Conservation (phyloP, 2,329 filamentous ascomycete genomes). For the Fusarium sp. region DNA sequence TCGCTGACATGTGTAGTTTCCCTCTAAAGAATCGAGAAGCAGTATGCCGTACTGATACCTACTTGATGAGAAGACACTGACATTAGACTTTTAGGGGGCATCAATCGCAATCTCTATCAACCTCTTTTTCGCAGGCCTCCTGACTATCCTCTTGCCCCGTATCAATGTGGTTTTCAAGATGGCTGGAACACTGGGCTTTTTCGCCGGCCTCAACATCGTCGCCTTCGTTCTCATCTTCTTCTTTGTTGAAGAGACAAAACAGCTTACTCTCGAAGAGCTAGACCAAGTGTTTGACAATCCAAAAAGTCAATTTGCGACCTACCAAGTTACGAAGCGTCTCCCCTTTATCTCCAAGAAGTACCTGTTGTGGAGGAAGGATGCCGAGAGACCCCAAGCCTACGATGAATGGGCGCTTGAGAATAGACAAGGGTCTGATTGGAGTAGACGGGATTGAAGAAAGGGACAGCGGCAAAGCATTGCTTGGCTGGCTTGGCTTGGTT, state of each 20-base stretch:
- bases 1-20: conserved; percentile 50
- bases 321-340: conserved; percentile 51
- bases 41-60: conserved; percentile 20
- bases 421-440: background rate
- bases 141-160: conserved; percentile 57
- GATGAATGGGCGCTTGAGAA: conserved; percentile 18
- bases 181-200: conserved; percentile 55
- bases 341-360: conserved; percentile 50
- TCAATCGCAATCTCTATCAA: conserved; percentile 62
- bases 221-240: conserved; percentile 60
- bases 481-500: background rate
- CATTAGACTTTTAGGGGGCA: conserved; percentile 51
- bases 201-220: conserved; percentile 58
- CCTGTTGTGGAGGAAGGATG: background rate
- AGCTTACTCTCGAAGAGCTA: conserved; percentile 58
- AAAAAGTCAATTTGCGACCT: conserved; percentile 54
- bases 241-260: conserved; percentile 61
- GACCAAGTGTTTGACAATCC: conserved; percentile 41
- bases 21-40: conserved; percentile 62
- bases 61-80: background rate
- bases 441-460: background rate
- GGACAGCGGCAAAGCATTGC: background rate
- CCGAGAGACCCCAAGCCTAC: background rate
- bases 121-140: conserved; percentile 59
- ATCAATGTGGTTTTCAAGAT: conserved; percentile 45